Conservation (phyloP, 2,329 filamentous ascomycete genomes). For the Colletotrichum sp. region DNA sequence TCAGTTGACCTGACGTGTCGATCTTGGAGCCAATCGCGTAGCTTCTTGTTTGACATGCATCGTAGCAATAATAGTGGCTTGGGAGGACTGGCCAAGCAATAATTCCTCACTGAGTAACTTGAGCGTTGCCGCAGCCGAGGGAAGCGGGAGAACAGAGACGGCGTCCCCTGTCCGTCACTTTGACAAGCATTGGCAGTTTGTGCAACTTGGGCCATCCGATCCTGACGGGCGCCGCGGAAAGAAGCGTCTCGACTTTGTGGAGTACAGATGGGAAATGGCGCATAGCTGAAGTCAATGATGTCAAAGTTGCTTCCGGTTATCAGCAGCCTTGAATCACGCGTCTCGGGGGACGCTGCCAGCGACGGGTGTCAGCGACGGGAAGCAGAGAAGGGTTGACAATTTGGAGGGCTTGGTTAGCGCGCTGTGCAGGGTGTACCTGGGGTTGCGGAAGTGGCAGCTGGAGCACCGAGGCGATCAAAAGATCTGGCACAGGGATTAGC, state of each 20-base stretch:
- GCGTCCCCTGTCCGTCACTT: background rate
- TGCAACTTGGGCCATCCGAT: background rate
- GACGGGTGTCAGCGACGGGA: too few species aligned
- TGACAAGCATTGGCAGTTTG: background rate
- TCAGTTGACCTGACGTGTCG: conserved; percentile 8
- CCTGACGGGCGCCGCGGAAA: background rate
- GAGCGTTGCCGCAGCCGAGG: background rate
- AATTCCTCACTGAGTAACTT: background rate
- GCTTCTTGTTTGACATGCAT: background rate
- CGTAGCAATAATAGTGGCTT: background rate
- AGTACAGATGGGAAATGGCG: background rate
- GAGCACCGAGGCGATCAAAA: background rate
- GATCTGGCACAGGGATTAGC: background rate
- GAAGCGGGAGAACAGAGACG: background rate
- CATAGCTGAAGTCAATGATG: background rate
- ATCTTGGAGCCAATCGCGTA: background rate
- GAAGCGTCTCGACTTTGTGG: background rate
- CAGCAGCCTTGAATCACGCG: background rate
- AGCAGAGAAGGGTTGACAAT: background rate
- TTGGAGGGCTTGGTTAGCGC: background rate
- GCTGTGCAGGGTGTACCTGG: background rate
- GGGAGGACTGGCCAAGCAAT: background rate
- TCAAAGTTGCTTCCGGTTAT: background rate
- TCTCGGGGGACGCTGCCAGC: background rate
- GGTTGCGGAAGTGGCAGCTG: background rate